phyloP scores from a whole-genome alignment of 768 basidiomycete species.

The Kockovaella imperatae region DNA sequence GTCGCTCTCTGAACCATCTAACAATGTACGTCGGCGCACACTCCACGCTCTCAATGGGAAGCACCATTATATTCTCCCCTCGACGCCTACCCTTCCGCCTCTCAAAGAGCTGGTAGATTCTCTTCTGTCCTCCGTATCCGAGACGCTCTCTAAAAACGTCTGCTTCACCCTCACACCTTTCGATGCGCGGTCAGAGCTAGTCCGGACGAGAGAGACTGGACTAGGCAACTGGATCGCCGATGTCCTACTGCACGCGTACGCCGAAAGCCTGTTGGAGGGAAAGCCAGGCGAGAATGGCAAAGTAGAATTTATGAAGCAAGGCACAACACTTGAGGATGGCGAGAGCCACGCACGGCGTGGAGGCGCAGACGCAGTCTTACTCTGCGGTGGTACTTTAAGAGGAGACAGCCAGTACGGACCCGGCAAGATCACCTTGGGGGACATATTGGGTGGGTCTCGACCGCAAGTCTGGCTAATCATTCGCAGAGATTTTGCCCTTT shows the following conservation, averaged over 20 bases:
- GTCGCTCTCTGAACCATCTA: conserved; percentile 55
- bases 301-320: conserved; percentile 20
- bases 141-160: conserved; percentile 64
- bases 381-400: conserved; percentile 74
- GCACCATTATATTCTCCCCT: conserved; percentile 58
- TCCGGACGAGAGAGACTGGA: conserved; percentile 64
- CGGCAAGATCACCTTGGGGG: conserved; percentile 70
- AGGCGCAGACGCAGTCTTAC: conserved; percentile 72
- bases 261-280: conserved; percentile 38
- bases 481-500: conserved; percentile 71
- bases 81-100: conserved; percentile 52
- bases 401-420: conserved; percentile 80
- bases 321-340: no score
- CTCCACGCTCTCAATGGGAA: conserved; percentile 57
- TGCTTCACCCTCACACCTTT: conserved; percentile 62
- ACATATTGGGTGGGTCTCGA: conserved; percentile 53
- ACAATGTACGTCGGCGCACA: conserved; percentile 59
- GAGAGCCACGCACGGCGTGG: conserved; percentile 27
- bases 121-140: conserved; percentile 61
- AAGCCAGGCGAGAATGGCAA: conserved; percentile 50
- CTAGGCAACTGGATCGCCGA: conserved; percentile 71
- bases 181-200: conserved; percentile 65
- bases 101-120: conserved; percentile 57
- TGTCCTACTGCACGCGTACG: conserved; percentile 65
- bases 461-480: not conserved